Base-by-base conservation (phyloP, 192 early-diverging fungal genomes). In the Gryganskiella cystojenkinii region DNA sequence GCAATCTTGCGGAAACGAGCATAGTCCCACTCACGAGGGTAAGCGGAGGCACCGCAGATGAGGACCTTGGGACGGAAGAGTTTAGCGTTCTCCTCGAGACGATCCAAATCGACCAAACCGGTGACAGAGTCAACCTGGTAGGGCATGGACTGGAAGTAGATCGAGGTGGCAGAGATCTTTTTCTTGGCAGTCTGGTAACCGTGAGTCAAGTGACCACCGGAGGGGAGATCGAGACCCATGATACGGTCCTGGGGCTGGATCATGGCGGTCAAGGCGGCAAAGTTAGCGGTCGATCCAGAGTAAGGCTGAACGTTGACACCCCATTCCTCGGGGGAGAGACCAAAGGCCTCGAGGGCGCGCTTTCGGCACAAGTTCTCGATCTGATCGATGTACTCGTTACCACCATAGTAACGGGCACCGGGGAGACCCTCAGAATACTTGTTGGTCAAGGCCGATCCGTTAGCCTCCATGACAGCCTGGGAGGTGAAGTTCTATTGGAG, bases 271-370 rank as follows among this genome's bases (percentile, higher is more conserved):
- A 98, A 88, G 44, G 95, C 96, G 30, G 95, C 92, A 85, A 99
- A 99, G 89, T 99, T 99, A 82, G 98, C 98, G 46, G 98, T 99
- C 44, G 90, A 92, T 52, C 96, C 98, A 71, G 98, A 99, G 91
- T 99, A 99, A 54, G 98, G 94, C 88, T 99, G 98, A 49, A 99
- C 98, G 71, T 99, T 99, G 79, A 99, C 98, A 62, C 98, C 98
- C 98, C 98, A 99, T 79, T 98, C 89, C 33, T 81, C 85, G 33
- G 94, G 69, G 71, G 92, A 90, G 52, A 99, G 89, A 78, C 89
- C 84, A 84, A 99, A 99, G 31, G 97, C 98, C 57, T 84, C 89
- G 27, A 99, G 87, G 31, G 98, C 98, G 78, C 98, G 94, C 84
- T 93, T 85, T 64, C 94, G 94, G 89, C 98, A 99, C 56, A 99